Conservation (phyloP, 2,329 filamentous ascomycete genomes). For the Sordariomycetes sp. region DNA sequence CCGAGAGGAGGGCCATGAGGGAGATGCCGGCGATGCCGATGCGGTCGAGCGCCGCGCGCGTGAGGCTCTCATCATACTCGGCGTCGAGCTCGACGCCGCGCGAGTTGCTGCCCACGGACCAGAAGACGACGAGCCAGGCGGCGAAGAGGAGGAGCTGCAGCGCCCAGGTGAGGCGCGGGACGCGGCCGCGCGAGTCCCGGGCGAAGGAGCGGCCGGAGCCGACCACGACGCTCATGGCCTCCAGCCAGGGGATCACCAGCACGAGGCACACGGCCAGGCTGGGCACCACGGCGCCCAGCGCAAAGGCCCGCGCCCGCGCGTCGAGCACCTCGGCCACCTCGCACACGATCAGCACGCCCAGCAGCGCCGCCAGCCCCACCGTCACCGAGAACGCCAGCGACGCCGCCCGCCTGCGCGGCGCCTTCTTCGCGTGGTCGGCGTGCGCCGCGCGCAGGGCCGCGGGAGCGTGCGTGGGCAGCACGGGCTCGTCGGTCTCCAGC, state of each 20-base stretch:
- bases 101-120: slow-evolving; percentile 55
- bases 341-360: slow-evolving; percentile 72
- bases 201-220: slow-evolving; percentile 53
- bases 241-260: slow-evolving; percentile 66
- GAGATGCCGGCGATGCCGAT: slow-evolving; percentile 79
- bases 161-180: slow-evolving; percentile 52
- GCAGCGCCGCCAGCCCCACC: slow-evolving; percentile 63
- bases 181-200: slow-evolving; percentile 41
- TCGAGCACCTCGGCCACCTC: slow-evolving; percentile 73
- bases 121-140: slow-evolving; percentile 64
- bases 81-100: slow-evolving; percentile 35
- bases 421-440: slow-evolving; percentile 45
- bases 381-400: slow-evolving; percentile 65
- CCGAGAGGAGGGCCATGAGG: slow-evolving; percentile 78
- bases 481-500: slow-evolving; percentile 49
- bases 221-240: slow-evolving; percentile 56
- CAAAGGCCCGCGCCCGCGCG: slow-evolving; percentile 53
- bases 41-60: slow-evolving; percentile 49
- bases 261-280: slow-evolving; percentile 63
- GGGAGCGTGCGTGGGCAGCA: slow-evolving; percentile 53
- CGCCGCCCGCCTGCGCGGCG: slow-evolving; percentile 37
- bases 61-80: slow-evolving; percentile 13
- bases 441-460: slow-evolving; percentile 46
- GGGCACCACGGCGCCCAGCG: slow-evolving; percentile 59
- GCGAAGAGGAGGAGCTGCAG: slow-evolving; percentile 52